These are phyloP conservation scores for Monoraphidium neglectum DNA, from an alignment of 139 green algal species.

Conservation along the genomic window DNA sequence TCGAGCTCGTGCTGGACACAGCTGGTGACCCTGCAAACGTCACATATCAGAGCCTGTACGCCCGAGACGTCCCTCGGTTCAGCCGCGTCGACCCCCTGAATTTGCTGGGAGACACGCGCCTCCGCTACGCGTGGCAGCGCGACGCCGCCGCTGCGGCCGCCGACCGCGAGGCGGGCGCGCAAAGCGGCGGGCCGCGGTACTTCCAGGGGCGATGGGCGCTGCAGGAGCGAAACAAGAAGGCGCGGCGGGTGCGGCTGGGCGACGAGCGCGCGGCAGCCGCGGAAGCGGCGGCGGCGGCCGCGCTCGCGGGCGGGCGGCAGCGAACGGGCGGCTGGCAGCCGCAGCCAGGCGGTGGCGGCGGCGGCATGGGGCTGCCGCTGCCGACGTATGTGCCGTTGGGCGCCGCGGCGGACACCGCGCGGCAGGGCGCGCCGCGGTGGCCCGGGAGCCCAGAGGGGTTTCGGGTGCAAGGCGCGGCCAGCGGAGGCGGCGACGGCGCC, in stretches of 20 bases:
- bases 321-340: too few relatives aligned
- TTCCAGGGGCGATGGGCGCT: slow-evolving; percentile 38
- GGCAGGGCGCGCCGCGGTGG: too few relatives aligned
- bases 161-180: background rate
- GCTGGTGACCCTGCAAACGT: slow-evolving; percentile 65
- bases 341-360: too few relatives aligned
- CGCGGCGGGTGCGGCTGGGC: slow-evolving; percentile 22
- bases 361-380: too few relatives aligned
- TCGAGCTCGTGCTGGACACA: slow-evolving; percentile 32
- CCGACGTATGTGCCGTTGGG: too few relatives aligned
- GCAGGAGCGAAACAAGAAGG: slow-evolving; percentile 32
- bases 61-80: slow-evolving; percentile 57
- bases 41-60: slow-evolving; percentile 67
- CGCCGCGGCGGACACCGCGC: too few relatives aligned
- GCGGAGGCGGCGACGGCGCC: too few relatives aligned
- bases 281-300: too few relatives aligned
- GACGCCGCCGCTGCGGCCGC: background rate
- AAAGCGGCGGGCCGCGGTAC: slow-evolving; percentile 31
- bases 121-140: background rate
- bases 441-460: too few relatives aligned
- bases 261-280: slow-evolving; percentile 3
- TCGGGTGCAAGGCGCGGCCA: too few relatives aligned
- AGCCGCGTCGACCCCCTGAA: slow-evolving; percentile 47
- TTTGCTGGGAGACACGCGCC: slow-evolving; percentile 27
- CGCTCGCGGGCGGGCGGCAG: too few relatives aligned